Base-by-base conservation (phyloP, 139 green algal genomes). In the Tetradesmus obliquus region DNA sequence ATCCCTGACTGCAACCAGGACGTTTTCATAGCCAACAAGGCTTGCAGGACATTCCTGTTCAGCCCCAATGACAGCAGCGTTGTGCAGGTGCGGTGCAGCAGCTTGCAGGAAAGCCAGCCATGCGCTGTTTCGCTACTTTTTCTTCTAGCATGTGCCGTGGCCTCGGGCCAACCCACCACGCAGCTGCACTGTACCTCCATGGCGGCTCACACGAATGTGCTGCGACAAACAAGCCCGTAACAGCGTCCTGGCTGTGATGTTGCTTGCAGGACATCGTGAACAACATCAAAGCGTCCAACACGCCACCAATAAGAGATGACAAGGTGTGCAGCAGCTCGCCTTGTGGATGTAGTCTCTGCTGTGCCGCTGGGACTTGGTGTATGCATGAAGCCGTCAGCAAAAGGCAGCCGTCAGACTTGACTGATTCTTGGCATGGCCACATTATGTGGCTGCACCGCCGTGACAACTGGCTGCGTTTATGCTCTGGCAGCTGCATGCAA, bases 21-120 rank as follows among this genome's bases (percentile, higher is more conserved):
- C 88, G 13, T 97, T 0, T 98, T 95, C 89, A 95, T 97, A 10
- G 91, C 83, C 15, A 54, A 91, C 9, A 85, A 90, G 0, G 86
- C 92, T 22, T 99, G 97, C 93, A 94, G 88, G 66, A 95, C 96
- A 86, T 95, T 98, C 54, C 69, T 97, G 0, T 99, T 96, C 91
- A 93, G 91, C 3, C 97, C 96, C 0, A 93, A 94, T 88, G 95
- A 83, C 69, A 92, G 90, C 45, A 71, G 51, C n/a, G 69, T 89
- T 3, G 89, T 93, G 0, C 32, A 90, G 89, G 91, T 93, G 69
- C 4, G 82, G 53, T 2, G 54, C 53, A 54, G 81, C 81, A 69
- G 5, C 17, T 2, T 60, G 53, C 81, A 32, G 6, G 17, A 45
- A 22, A 5, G 32, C 1, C 24, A 55, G 79, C 74, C 74, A 12